Evolutionary conservation across 306 rosid genomes (phyloP).

Genomic region (Macrotyloma uniflorum): DNA sequence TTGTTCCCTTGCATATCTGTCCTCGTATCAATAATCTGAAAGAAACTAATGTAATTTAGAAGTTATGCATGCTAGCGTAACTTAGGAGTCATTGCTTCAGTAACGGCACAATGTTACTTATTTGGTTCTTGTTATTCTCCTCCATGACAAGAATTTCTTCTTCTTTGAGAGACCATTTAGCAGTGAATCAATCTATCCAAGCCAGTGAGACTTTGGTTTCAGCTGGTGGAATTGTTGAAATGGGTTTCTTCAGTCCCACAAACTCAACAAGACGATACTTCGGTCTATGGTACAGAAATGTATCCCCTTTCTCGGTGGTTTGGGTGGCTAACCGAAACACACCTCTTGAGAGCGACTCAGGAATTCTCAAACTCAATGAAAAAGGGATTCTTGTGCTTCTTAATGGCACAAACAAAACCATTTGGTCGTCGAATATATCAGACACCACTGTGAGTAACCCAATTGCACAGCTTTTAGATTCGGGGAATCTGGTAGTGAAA

Average conservation of each 20-base stretch:
- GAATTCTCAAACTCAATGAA: slow-evolving; percentile 7
- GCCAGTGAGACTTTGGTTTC: slow-evolving; percentile 27
- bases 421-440: slow-evolving; percentile 32
- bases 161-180: not conserved
- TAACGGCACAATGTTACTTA: not conserved
- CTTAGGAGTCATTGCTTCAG: no score
- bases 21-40: no score
- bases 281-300: slow-evolving; percentile 33
- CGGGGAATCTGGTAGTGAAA: slow-evolving; percentile 23
- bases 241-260: slow-evolving; percentile 34
- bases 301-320: slow-evolving; percentile 1
- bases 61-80: no score
- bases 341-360: not conserved
- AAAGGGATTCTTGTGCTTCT: slow-evolving; percentile 13
- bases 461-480: not conserved
- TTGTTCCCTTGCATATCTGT: no score
- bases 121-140: not conserved
- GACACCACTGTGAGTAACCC: not conserved
- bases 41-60: no score
- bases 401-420: not conserved
- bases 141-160: not conserved
- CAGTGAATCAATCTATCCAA: not conserved
- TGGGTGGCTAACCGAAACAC: slow-evolving; percentile 42
- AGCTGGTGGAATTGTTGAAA: not conserved
- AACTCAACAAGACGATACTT: slow-evolving; percentile 16